Evolutionary conservation across 805 yeast species (phyloP), one percentile per base, ranked within the genome.

Genomic region (Tetrapisispora taiwanensis): DNA sequence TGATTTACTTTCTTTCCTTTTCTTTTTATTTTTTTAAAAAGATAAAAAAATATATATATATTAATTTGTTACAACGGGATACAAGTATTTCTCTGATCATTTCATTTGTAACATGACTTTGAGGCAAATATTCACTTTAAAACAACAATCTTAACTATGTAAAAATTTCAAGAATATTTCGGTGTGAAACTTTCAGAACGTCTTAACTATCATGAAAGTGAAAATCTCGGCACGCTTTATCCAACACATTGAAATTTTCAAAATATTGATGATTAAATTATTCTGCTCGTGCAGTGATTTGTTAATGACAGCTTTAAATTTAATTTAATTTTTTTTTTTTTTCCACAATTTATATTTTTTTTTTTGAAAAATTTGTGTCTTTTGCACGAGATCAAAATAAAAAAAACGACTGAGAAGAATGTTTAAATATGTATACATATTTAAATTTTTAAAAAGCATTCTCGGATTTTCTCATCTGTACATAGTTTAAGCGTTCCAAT

Each of bases 111-210:
- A 5, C 14, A 5, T 8, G 10, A 8, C 26, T 34, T 14, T 13
- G 24, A 34, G 27, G 28, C 19, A 8, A 36, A 36, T 8, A 36
- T 14, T n/a, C 30, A 38, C 34, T 28, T n/a, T 38, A 30, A 28
- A 38, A 27, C 34, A 22, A 14, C 34, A 18, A 13, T 38, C 17
- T 30, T 20, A 38, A 38, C 41, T 38, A 18, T 38, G 41, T 18
- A 18, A 18, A n/a, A 18, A 33, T 17, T 22, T 28, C 33, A 14
- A 19, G 41, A 28, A 17, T 3, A 9, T 39, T 39, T 22, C 28
- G 40, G 47, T 44, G 58, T 48, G 58, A 54, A 55, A 46, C 34
- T 38, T 13, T 36, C 26, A 41, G 58, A 40, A 52, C 47, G 50
- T 24, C 15, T 54, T 50, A 41, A 52, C 46, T 54, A 54, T 52